Percentiles rank a stretch among this genome's conserved stretches.
phyloP scores from a whole-genome alignment of 2,329 filamentous ascomycete species.

The Dothideomycetes sp. region DNA sequence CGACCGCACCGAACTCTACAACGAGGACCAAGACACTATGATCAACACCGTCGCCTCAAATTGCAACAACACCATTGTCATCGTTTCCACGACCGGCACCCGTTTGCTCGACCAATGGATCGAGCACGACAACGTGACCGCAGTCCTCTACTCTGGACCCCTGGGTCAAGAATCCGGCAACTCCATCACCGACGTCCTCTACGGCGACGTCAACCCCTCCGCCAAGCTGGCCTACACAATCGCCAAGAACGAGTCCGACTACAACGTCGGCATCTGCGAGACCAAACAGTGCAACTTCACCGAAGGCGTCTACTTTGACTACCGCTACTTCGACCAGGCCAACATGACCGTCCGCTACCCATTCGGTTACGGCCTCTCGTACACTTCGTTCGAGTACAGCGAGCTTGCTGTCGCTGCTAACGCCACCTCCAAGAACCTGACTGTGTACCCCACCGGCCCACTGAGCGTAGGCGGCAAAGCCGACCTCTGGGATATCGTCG shows the following conservation, averaged over 20 bases:
- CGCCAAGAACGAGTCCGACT: constrained; percentile 53
- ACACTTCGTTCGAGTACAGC: constrained; percentile 21
- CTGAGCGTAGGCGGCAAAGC: constrained; percentile 48
- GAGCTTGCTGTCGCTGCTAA: too few species aligned
- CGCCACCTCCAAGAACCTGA: too few species aligned
- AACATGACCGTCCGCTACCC: constrained; percentile 19
- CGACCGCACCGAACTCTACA: constrained; percentile 33
- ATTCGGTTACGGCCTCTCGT: constrained; percentile 27
- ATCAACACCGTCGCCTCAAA: constrained; percentile 30
- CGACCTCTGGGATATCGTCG: constrained; percentile 42
- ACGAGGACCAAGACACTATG: constrained; percentile 29
- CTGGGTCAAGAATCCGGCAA: constrained; percentile 35
- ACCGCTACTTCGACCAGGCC: constrained; percentile 53
- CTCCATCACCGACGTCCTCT: constrained; percentile 34
- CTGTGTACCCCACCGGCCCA: constrained; percentile 43
- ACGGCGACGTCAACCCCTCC: constrained; percentile 30
- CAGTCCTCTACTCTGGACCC: constrained; percentile 28
- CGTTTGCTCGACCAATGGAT: constrained; percentile 9
- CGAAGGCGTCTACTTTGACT: constrained; percentile 68
- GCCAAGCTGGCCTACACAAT: constrained; percentile 63
- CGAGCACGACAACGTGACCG: constrained; percentile 25
- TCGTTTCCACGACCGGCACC: constrained; percentile 28
- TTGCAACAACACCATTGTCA: constrained; percentile 40
- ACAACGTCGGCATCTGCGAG: constrained; percentile 55
- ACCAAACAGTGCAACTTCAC: constrained; percentile 58